Evolutionary conservation across 2,329 filamentous ascomycete genomes (phyloP), one percentile per base, ranked within the genome.

Genomic region (Lecanicillium sp.): DNA sequence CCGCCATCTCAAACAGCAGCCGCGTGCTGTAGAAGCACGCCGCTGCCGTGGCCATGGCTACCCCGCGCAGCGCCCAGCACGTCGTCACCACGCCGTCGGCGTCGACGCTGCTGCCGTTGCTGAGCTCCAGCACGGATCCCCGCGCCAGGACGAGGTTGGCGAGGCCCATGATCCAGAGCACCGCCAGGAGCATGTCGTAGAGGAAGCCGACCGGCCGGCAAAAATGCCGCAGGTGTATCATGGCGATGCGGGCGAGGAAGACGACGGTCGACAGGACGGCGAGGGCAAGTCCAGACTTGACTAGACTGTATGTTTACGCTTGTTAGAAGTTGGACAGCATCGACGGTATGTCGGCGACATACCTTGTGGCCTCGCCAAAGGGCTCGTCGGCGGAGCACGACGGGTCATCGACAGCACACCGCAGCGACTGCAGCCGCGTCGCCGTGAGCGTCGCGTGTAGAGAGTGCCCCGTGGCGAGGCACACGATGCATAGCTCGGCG

Each of bases 211-310:
- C 51, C 43, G 50, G 58, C 21, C 52, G 52, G 0, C 58, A 55
- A 3, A 62, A 49, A 51, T 58, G 60, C 9, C 42, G 44, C 39
- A 62, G 47, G 14, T 51, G 49, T 3, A 51, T 40, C 46, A 62
- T 57, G 33, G 52, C 39, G 15, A 54, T 41, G 17, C 61, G 60
- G 15, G 56, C 54, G 37, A 60, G 30, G 41, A 62, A 51, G 12
- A 65, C 46, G 44, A 60, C 51, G 15, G 60, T 39, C n/a, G 57
- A 55, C 4, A 66, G 55, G n/a, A 62, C 51, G 5, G 62, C 56
- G 12, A 61, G 57, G 39, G 57, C 60, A 8, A 63, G 49, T 47
- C 60, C 62, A 1, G 59, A 62, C 23, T 57, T 58, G 10, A 55
- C 53, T 5, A 62, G 32, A 24, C 62, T 66, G 24, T 7, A 29